phyloP scores from a whole-genome alignment of 306 rosid species.

The Psophocarpus tetragonolobus region DNA sequence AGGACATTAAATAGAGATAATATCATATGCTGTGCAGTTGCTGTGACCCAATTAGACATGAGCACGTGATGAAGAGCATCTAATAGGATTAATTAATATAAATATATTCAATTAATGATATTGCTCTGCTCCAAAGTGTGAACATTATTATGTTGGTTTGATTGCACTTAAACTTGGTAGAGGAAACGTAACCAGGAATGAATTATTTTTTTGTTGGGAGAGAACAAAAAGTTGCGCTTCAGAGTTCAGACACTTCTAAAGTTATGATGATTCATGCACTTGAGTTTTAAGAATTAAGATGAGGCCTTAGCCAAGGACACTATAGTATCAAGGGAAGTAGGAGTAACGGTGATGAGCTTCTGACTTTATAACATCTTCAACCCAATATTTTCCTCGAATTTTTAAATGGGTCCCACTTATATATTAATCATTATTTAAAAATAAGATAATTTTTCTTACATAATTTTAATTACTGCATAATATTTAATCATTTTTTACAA shows the following conservation, averaged over 20 bases:
- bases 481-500: no score
- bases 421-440: no score
- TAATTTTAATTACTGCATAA: no score
- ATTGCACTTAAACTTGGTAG: slow-evolving; percentile 30
- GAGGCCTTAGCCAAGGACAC: background rate
- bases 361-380: no score
- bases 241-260: background rate
- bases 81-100: background rate
- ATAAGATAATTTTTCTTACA: no score
- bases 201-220: background rate
- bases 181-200: background rate
- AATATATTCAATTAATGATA: background rate
- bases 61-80: slow-evolving; percentile 41
- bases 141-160: slow-evolving; percentile 24
- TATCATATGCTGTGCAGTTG: background rate
- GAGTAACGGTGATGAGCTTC: background rate
- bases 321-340: background rate
- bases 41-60: slow-evolving; percentile 21
- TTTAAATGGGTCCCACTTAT: no score
- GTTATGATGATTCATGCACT: slow-evolving; percentile 10
- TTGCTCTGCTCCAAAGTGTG: slow-evolving; percentile 24
- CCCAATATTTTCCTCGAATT: no score
- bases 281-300: background rate
- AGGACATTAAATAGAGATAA: background rate
- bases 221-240: slow-evolving; percentile 2